Base-by-base conservation (phyloP, 768 basidiomycete species). In the Pleurotus tuoliensis region DNA sequence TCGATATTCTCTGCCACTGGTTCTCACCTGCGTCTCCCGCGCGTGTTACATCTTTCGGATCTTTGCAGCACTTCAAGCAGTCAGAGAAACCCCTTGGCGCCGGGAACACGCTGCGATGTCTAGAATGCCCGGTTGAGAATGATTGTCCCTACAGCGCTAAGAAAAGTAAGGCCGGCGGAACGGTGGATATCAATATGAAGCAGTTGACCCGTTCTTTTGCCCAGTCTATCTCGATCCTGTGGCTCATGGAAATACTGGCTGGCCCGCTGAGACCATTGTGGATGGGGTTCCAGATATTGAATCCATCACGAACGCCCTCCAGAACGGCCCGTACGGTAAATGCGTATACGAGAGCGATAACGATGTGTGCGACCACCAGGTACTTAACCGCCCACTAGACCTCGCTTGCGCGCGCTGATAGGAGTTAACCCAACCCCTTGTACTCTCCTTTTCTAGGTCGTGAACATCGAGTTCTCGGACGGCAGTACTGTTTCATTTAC, bases 261-360 rank as follows among this genome's bases (percentile, higher is more conserved):
- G 92, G 90, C 92, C 93, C 0, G 81, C 76, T 9, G 70, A 69
- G 16, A 76, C 84, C 3, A 69, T 94, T 47, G 83, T 92, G 7
- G 93, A 95, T 62, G 92, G 87, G 5, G 65, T 90, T 11, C 88
- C 92, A 2, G 93, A 94, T 65, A 88, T 94, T 46, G 93, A 95
- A 72, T 94, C 88, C 67, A 75, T 95, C 57, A 85, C 83, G 0
- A 78, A 80, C 2, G 92, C 89, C 0, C 73, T 95, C n/a, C 77
- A 73, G 47, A 74, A 70, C 3, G 85, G 88, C 2, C 84, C 87
- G 15, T 94, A 93, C 58, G 93, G 93, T 0, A 71, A 75, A 56
- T 95, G 93, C 64, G 92, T 92, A 5, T 95, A 95, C 67, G 91
- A 93, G 66, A 80, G 83, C 53, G 74, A 79, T 44, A 95, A 95